Evolutionary conservation across 805 yeast genomes (phyloP).

Genomic region (Metschnikowia continentalis): DNA sequence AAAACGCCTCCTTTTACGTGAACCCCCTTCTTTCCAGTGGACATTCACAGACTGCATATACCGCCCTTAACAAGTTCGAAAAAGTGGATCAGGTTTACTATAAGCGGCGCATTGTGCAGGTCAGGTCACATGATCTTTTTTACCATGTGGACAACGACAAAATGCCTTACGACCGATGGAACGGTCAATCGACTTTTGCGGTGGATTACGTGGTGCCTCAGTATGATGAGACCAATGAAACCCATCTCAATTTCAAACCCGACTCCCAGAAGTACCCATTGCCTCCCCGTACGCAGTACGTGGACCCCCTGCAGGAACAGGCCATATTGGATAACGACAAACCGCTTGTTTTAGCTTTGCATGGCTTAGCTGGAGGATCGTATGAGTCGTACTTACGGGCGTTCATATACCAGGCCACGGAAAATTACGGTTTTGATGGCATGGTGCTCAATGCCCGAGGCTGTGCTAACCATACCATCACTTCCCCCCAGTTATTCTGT

Average conservation of each 20-base stretch:
- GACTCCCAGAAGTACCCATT: conserved; percentile 49
- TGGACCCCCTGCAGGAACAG: conserved; percentile 43
- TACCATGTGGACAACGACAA: conserved; percentile 26
- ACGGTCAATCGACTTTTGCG: conserved; percentile 45
- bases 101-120: conserved; percentile 39
- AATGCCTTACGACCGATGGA: conserved; percentile 37
- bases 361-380: conserved; percentile 79
- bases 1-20: conserved; percentile 35
- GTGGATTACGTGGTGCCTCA: conserved; percentile 44
- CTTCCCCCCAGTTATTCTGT: conserved; percentile 62
- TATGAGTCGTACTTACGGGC: conserved; percentile 70
- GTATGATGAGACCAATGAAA: conserved; percentile 14
- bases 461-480: conserved; percentile 68
- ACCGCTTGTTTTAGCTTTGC: conserved; percentile 61
- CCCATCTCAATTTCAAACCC: conserved; percentile 33
- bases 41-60: conserved; percentile 47
- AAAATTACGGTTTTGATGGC: conserved; percentile 46
- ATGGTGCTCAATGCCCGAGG: conserved; percentile 69
- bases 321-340: conserved; percentile 29
- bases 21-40: conserved; percentile 48
- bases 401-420: conserved; percentile 42
- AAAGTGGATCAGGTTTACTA: conserved; percentile 40
- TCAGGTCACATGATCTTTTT: conserved; percentile 22
- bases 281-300: conserved; percentile 66
- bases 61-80: conserved; percentile 42